Percentiles rank a stretch among this genome's conserved stretches.
These are phyloP conservation scores for Lipomyces spencermartinsiae DNA, from an alignment of 805 yeast species.

Conservation along the genomic window DNA sequence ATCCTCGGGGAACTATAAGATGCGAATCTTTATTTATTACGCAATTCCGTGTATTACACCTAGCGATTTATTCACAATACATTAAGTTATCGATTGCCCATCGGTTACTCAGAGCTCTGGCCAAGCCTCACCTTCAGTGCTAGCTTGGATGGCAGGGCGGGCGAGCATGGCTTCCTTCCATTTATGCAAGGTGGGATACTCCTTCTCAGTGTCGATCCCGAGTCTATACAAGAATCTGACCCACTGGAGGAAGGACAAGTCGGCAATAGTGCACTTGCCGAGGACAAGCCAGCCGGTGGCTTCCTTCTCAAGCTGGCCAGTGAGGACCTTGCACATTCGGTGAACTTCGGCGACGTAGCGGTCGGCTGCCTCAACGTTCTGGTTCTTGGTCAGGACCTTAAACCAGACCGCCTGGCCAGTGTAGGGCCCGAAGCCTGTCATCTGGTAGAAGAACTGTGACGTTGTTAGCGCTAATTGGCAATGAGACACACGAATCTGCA, in stretches of 20 bases:
- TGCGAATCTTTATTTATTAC: neutral
- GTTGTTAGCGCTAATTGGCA: neutral
- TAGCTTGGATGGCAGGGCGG: slow-evolving; percentile 71
- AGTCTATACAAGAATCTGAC: slow-evolving; percentile 86
- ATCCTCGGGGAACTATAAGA: neutral
- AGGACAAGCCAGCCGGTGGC: slow-evolving; percentile 92
- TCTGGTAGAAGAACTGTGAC: slow-evolving; percentile 35
- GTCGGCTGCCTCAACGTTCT: slow-evolving; percentile 81
- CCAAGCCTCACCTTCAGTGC: slow-evolving; percentile 38
- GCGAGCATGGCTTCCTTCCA: slow-evolving; percentile 95
- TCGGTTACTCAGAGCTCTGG: neutral
- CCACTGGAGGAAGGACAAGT: slow-evolving; percentile 90
- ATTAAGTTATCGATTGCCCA: neutral
- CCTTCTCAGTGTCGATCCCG: slow-evolving; percentile 79
- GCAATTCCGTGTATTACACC: neutral
- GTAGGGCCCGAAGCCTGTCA: slow-evolving; percentile 38
- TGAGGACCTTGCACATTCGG: slow-evolving; percentile 86
- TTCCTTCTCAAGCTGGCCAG: slow-evolving; percentile 81
- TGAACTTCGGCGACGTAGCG: slow-evolving; percentile 86
- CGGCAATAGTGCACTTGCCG: slow-evolving; percentile 77
- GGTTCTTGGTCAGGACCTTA: slow-evolving; percentile 79
- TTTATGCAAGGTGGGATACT: slow-evolving; percentile 82
- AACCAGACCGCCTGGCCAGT: slow-evolving; percentile 88
- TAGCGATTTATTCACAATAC: neutral
- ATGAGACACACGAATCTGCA: neutral